phyloP scores from a whole-genome alignment of 169 alveolate genomes.

The Plasmodium adleri region DNA sequence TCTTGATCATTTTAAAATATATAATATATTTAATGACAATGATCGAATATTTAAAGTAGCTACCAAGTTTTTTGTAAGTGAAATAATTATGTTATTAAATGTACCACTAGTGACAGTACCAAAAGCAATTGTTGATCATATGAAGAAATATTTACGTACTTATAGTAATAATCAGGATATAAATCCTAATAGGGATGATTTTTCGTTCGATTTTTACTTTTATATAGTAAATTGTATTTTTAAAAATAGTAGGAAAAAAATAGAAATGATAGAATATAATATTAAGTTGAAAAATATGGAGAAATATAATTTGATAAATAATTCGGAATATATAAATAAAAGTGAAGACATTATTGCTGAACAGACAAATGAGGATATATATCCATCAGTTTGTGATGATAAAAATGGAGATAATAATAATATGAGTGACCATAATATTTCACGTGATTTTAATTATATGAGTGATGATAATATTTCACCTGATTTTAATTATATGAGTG shows the following conservation, averaged over 20 bases:
- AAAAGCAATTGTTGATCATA: constrained; percentile 14
- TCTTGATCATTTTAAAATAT: constrained; percentile 14
- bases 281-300: not conserved
- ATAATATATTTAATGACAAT: constrained; percentile 32
- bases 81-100: constrained; percentile 55
- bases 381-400: not conserved
- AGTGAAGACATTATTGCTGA: not conserved
- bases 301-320: not conserved
- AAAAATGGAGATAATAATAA: not conserved
- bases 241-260: constrained; percentile 37
- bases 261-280: constrained; percentile 8
- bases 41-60: constrained; percentile 39
- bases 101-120: constrained; percentile 21
- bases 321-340: not conserved
- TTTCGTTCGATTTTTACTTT: constrained; percentile 22
- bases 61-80: constrained; percentile 46
- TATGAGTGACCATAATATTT: no score
- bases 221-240: constrained; percentile 28
- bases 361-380: not conserved
- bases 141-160: constrained; percentile 17
- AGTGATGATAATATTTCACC: not conserved
- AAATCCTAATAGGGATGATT: constrained; percentile 6
- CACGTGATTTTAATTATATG: not conserved
- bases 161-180: constrained; percentile 6
- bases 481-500: not conserved